These are phyloP conservation scores for Orbilia ellipsospora DNA, from an alignment of 2,329 filamentous ascomycete species.

Conservation along the genomic window DNA sequence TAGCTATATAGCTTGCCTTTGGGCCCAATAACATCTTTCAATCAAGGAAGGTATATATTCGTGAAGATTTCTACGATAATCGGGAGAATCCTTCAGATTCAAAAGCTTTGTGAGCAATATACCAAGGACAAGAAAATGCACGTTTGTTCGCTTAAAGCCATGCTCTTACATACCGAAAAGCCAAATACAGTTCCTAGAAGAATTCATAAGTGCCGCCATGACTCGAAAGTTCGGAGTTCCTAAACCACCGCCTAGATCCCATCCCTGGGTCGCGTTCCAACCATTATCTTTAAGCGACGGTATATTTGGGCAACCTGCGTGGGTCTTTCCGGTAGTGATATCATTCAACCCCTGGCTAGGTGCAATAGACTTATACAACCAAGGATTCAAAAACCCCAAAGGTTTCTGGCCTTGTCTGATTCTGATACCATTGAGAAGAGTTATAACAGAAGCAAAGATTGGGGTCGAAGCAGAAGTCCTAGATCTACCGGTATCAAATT, in stretches of 20 bases:
- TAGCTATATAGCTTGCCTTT: too few species aligned
- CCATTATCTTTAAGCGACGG: not conserved
- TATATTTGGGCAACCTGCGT: not conserved
- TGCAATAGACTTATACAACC: constrained; percentile 62
- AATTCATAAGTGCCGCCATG: not conserved
- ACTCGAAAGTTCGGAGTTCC: not conserved
- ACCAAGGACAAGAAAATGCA: too few species aligned
- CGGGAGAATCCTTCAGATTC: too few species aligned
- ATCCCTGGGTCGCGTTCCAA: not conserved
- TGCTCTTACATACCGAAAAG: too few species aligned
- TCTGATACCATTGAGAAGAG: constrained; percentile 69
- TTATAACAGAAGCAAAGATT: constrained; percentile 68
- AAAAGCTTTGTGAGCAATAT: too few species aligned
- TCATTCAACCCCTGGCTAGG: not conserved
- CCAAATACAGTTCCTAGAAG: too few species aligned
- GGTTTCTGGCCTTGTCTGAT: constrained; percentile 65
- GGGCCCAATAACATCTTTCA: too few species aligned
- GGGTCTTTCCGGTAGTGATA: not conserved
- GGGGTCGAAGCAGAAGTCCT: constrained; percentile 60
- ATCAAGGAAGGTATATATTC: too few species aligned
- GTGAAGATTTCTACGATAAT: too few species aligned
- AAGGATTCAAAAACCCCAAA: constrained; percentile 69
- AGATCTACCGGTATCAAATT: too few species aligned
- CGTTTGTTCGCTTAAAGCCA: too few species aligned
- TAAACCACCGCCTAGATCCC: not conserved